Base-by-base conservation (phyloP, 2,329 filamentous ascomycete species). In the Aureobasidium sp. region DNA sequence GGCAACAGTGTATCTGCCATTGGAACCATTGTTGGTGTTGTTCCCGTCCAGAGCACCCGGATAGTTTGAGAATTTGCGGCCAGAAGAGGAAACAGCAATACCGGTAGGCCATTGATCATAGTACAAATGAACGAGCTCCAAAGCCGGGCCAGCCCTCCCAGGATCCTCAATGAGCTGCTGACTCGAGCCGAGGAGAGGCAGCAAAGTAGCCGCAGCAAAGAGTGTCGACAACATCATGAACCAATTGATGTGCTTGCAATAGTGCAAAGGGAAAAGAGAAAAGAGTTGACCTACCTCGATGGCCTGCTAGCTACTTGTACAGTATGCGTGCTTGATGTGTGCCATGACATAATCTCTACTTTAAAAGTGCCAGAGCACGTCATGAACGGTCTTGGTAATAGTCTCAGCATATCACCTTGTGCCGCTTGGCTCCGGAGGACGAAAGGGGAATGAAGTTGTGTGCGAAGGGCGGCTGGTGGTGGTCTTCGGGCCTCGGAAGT, bases 1-100 rank as follows among this genome's bases (percentile, higher is more conserved):
- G 6, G 72, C 75, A 7, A 79, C 75, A 5, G 72, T 73, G 55
- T 77, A 78, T 48, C 71, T 73, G 5, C 61, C 60, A 54, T 69
- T 70, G 37, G 54, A 64, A 44, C 70, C 68, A 21, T 67, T 63
- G 56, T 71, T 71, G 10, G 69, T 72, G 60, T 78, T 75, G 51
- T 69, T 72, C 5, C 65, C 60, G 56, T 79, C 76, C 1, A 79
- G 66, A 6, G 71, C 75, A 17, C 61, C 61, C 12, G 76, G 75
- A 57, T 77, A 79, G 57, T 77, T 78, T 21, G 72, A 74, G 60
- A 79, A 79, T 57, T 71, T 74, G 41, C 76, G 71, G 1, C 76
- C 76, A 8, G 64, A 70, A 6, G 68, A 67, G 1, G 77, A 78
- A 7, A 79, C 75, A 3, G 77, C 73, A 50, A 79, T 75, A 16